Base-by-base conservation (phyloP, 306 rosid genomes). In the Heteromeles arbutifolia region DNA sequence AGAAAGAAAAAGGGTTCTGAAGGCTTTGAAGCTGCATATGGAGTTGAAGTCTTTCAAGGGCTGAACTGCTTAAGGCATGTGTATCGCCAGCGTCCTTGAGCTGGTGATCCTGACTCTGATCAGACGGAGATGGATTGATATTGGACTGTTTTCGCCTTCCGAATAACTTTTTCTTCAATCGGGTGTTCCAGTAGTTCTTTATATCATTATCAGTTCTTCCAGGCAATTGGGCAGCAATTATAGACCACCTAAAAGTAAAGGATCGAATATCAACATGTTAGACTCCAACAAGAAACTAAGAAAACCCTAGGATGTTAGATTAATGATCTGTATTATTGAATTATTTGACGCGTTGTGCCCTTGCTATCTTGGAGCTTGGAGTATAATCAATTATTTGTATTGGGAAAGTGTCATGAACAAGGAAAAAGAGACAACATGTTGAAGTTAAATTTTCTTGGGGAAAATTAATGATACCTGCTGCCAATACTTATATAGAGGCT, bases 141-240 rank as follows among this genome's bases (percentile, higher is more conserved):
- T 73, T 66, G 0, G 91, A 80, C 61, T 90, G 97, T 79, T 90
- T 92, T 64, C 91, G 90, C 85, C 88, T 90, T 25, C 99, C 99
- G 0, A 96, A 93, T 45, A 96, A 50, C 73, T 96, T 92, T 85
- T 96, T 96, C 87, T 96, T 96, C 88, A 96, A 77, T 25, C 91
- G 86, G 14, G 99, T 96, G 82, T 96, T 96, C 99, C 99, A 96
- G 74, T 96, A 96, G 79, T 96, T 96, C 85, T 96, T 96, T 63
- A 96, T 96, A 76, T 96, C 99, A 32, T 96, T 96, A 54, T 96
- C 99, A 14, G 99, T 96, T 82, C 99, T 90, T 88, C 99, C 99
- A 52, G 99, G 98, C 81, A 96, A 82, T 34, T 92, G 99, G 12
- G 99, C 99, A 52, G 99, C 98, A 82, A 96, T 96, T 59, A 96